Evolutionary conservation across 768 basidiomycete genomes (phyloP).

Genomic region (Kwoniella sp.): DNA sequence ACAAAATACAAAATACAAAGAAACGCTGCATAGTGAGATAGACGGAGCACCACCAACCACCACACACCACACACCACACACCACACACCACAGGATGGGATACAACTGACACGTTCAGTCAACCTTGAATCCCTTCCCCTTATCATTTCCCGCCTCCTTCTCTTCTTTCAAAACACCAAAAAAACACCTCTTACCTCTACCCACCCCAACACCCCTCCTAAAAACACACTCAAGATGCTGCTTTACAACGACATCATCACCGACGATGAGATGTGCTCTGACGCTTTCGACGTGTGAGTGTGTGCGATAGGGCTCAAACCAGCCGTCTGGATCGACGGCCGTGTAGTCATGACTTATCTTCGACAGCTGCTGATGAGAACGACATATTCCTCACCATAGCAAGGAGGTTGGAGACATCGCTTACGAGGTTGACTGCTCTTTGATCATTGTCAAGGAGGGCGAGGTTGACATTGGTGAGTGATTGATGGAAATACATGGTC

Average conservation of each 20-base stretch:
- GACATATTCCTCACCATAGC: conserved; percentile 58
- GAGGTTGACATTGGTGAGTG: conserved; percentile 82
- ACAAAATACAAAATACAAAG: too few relatives aligned
- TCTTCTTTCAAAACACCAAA: background rate
- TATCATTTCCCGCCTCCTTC: background rate
- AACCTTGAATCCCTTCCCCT: background rate
- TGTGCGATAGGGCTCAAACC: too few relatives aligned
- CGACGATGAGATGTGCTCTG: conserved; percentile 89
- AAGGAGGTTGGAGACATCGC: conserved; percentile 76
- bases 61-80: background rate
- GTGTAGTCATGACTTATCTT: background rate
- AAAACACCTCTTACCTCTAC: background rate
- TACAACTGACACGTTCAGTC: background rate
- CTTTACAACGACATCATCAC: conserved; percentile 62
- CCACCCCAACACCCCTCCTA: background rate
- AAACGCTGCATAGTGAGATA: background rate
- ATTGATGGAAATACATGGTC: background rate
- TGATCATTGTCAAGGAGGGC: conserved; percentile 71
- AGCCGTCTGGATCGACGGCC: too few relatives aligned
- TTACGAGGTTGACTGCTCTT: conserved; percentile 81
- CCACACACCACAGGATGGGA: background rate
- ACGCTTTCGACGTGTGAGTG: conserved; percentile 82
- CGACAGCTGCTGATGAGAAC: background rate
- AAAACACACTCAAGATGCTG: conserved; percentile 48
- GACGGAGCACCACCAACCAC: background rate